A percentile compares a stretch with the other conserved stretches of the same genome.
These are phyloP conservation scores for Magnolia sinica DNA, from an alignment of 164 flowering plant genomes.

Conservation along the genomic window DNA sequence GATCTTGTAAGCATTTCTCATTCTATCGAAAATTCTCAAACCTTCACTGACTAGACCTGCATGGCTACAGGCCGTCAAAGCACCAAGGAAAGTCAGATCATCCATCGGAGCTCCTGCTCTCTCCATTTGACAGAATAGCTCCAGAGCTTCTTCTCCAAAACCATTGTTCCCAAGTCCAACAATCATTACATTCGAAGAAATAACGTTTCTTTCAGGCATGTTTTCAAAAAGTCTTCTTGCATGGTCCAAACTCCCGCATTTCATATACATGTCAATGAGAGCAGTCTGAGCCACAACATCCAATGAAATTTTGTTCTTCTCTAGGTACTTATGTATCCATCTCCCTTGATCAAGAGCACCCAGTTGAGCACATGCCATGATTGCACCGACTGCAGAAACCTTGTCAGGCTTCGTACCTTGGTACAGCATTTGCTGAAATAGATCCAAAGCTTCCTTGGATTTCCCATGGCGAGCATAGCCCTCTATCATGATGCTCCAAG, in stretches of 20 bases:
- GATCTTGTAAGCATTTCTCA: slow-evolving; percentile 18
- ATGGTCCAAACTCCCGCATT: slow-evolving; percentile 31
- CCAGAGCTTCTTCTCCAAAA: slow-evolving; percentile 24
- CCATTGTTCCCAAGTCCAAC: slow-evolving; percentile 33
- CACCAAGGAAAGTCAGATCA: slow-evolving; percentile 32
- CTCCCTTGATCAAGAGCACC: slow-evolving; percentile 41
- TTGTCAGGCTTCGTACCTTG: slow-evolving; percentile 30
- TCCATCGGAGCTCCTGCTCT: slow-evolving; percentile 18
- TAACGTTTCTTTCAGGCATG: slow-evolving; percentile 26
- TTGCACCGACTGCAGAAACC: slow-evolving; percentile 23
- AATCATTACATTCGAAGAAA: slow-evolving; percentile 40
- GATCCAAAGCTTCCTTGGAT: slow-evolving; percentile 26
- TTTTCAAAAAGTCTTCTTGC: slow-evolving; percentile 23
- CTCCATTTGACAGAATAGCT: slow-evolving; percentile 28
- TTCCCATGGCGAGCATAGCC: slow-evolving; percentile 30
- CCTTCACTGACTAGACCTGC: slow-evolving; percentile 34
- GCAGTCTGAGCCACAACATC: slow-evolving; percentile 36
- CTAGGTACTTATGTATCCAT: slow-evolving; percentile 35
- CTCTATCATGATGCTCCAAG: slow-evolving; percentile 44
- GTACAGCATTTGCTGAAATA: slow-evolving; percentile 35
- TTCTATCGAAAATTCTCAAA: slow-evolving; percentile 19
- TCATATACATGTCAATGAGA: slow-evolving; percentile 41
- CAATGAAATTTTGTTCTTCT: slow-evolving; percentile 17
- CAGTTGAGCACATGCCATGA: slow-evolving; percentile 34
- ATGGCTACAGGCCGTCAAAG: slow-evolving; percentile 34